Evolutionary conservation across 2,329 filamentous ascomycete species (phyloP).

Genomic region (Cordyceps farinosa): DNA sequence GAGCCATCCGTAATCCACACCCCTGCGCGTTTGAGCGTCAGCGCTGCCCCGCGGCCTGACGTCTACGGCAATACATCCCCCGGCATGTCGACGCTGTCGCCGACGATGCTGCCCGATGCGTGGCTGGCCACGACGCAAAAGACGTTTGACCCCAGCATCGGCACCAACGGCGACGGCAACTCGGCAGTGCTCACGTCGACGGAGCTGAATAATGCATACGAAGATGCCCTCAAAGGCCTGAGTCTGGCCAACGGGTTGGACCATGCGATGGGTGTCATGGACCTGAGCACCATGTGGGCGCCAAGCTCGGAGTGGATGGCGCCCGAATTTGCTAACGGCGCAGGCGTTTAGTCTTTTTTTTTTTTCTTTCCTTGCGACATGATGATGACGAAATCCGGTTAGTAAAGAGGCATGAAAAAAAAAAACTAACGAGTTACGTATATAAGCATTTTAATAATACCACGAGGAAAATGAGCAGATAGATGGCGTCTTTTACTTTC

Average conservation of each 20-base stretch:
- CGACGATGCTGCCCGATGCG: conserved; percentile 18
- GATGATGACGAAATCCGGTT: background rate
- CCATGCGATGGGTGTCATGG: conserved; percentile 39
- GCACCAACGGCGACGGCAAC: background rate
- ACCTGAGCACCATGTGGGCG: conserved; percentile 34
- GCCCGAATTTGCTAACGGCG: conserved; percentile 32
- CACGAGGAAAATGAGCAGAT: background rate
- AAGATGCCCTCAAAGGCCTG: conserved; percentile 45
- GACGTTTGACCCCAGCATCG: conserved; percentile 20
- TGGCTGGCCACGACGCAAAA: conserved; percentile 15
- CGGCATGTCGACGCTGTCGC: conserved; percentile 18
- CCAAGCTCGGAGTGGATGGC: conserved; percentile 32
- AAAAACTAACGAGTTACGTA: background rate
- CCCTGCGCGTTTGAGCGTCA: background rate
- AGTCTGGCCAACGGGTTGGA: conserved; percentile 44
- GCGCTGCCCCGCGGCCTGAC: conserved; percentile 24
- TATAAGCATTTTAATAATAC: background rate
- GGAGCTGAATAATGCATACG: conserved; percentile 49
- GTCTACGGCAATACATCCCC: conserved; percentile 17
- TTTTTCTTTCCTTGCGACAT: background rate
- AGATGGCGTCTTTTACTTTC: background rate
- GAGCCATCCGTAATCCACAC: conserved; percentile 18
- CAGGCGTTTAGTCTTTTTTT: conserved; percentile 26
- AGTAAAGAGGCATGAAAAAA: too few relatives aligned
- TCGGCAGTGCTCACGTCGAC: background rate